Evolutionary conservation across 2,329 filamentous ascomycete species (phyloP), one percentile per base, ranked within the genome.

Genomic region (Amphichorda felina): DNA sequence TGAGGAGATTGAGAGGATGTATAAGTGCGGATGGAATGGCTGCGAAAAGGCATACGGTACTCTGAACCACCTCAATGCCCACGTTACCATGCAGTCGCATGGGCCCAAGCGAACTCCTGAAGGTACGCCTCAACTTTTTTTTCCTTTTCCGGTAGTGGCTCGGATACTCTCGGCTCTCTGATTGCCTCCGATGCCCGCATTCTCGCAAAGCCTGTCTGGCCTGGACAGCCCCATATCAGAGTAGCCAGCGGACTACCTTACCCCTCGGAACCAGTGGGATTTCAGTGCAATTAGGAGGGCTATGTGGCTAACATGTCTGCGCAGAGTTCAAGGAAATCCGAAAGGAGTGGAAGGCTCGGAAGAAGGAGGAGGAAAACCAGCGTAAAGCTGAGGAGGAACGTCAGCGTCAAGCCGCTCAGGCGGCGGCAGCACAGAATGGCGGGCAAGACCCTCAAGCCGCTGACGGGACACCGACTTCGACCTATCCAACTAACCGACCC

Each of bases 1-100:
- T 50, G 91, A 98, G 60, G 91, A 98, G 57, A 98, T 98, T 49
- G 91, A 98, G 66, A 80, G 91, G 54, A 96, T 98, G 91, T 96
- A 98, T 69, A 96, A 96, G 61, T 98, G 91, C 54, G 91, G 89
- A 18, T 96, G 87, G 85, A 89, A 95, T 45, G 88, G 88, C 8
- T 98, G 91, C 54, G 91, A 98, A 61, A 98, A 98, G 64, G 91
- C 91, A 3, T 98, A 98, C 48, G 91, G 91, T 40, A 98, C 91
- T 33, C 64, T 98, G 42, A 98, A 98, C 59, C 91, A 98, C 56
- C 59, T 98, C 47, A 98, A 98, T 54, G 91, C 91, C 27, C 91
- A 98, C 53, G 91, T 98, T 33, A 96, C 91, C 11, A 96, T 96
- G 91, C 91, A 98, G 59, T 91, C 85, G 41, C 91, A 98, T 50